phyloP scores from a whole-genome alignment of 2,329 filamentous ascomycete species.

The Pseudogymnoascus pannorum region DNA sequence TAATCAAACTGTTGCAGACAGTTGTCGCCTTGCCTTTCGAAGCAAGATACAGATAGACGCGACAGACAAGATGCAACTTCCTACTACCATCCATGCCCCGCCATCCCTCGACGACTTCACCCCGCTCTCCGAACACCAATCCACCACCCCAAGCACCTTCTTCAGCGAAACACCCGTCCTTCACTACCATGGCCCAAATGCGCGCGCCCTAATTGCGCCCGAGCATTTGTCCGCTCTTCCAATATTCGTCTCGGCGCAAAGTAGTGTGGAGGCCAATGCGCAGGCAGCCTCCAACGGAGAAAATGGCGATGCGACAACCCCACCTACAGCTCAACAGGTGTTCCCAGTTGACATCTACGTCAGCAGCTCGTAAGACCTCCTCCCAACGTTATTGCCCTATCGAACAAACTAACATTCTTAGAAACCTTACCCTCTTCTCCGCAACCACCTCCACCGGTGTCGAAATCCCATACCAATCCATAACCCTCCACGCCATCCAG shows the following conservation, averaged over 20 bases:
- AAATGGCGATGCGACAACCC: slow-evolving; percentile 12
- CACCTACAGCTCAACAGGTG: slow-evolving; percentile 27
- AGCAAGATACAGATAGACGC: neutral
- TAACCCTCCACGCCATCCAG: slow-evolving; percentile 69
- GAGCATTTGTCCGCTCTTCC: slow-evolving; percentile 47
- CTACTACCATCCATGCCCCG: slow-evolving; percentile 47
- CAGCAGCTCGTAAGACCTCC: slow-evolving; percentile 23
- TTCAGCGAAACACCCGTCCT: slow-evolving; percentile 64
- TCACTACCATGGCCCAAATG: slow-evolving; percentile 51
- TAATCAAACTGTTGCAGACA: neutral
- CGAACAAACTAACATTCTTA: slow-evolving; percentile 29
- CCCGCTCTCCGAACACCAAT: slow-evolving; percentile 60
- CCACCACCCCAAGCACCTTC: slow-evolving; percentile 66
- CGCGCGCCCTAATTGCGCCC: slow-evolving; percentile 51
- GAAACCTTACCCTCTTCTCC: slow-evolving; percentile 59
- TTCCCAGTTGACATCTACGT: slow-evolving; percentile 48
- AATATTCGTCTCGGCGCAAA: slow-evolving; percentile 39
- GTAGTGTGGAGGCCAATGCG: slow-evolving; percentile 37
- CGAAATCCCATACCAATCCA: slow-evolving; percentile 64
- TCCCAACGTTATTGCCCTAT: neutral
- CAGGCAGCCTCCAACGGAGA: slow-evolving; percentile 31
- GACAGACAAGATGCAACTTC: slow-evolving; percentile 16
- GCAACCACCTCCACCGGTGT: slow-evolving; percentile 49
- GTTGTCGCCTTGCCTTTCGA: neutral
- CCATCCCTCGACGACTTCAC: slow-evolving; percentile 55